Evolutionary conservation across 306 rosid genomes (phyloP), one percentile per base, ranked within the genome.

Genomic region (Cucumis melo): DNA sequence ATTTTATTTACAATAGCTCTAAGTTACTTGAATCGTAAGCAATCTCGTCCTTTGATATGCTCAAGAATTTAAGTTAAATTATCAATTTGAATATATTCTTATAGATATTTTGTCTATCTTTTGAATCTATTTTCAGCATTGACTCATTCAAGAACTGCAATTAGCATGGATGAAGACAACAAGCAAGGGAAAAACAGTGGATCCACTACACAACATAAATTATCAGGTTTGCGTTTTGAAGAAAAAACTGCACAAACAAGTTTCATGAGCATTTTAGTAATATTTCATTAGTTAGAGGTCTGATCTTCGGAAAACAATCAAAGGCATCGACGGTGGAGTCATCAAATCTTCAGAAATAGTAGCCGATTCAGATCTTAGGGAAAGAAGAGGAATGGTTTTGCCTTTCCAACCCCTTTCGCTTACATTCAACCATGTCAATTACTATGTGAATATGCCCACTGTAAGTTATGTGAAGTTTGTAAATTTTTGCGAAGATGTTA

Each of bases 391-490:
- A 86, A 85, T 90, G 91, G 83, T 87, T 73, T 80, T 92, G 77
- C 89, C 97, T 1, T 92, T 90, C 72, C 87, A 82, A 77, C 92
- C 93, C 7, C 86, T 90, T 41, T 87, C 96, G 36, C 83, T 92
- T 54, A 83, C 89, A 38, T 92, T 92, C 83, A 86, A 83, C 85
- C 92, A 92, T 61, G 84, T 90, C 54, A 83, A 77, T 80, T 92
- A 92, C 88, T 87, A 80, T 20, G 96, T 92, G 27, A 89, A 88
- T 68, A 88, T 87, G 96, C 97, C 96, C 63, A 23, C 82, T 1
- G 96, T 92, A 83, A 85, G 93, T 83, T 46, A 15, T 42, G 1
- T 23, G 1, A 27, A 71, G n/a, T 23, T 71, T 48, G n/a, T 10
- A 7, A 62, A 29, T 1, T 6, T 15, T 50, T 46, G 16, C 56